Percentiles rank a stretch among this genome's conserved stretches.
phyloP scores from a whole-genome alignment of 164 flowering plant species.

The Macadamia tetraphylla region DNA sequence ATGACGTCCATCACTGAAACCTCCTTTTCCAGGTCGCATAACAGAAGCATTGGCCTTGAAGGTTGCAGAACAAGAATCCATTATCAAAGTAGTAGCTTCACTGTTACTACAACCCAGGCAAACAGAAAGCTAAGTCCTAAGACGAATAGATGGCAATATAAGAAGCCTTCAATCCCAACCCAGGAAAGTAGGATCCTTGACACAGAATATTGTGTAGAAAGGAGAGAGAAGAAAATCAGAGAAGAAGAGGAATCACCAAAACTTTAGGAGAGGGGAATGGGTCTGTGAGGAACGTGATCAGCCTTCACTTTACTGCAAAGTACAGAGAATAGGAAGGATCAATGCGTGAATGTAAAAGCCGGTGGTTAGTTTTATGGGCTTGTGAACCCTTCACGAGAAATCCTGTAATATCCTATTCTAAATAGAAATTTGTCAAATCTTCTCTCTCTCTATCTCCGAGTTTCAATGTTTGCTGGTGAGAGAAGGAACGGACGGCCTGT shows the following conservation, averaged over 20 bases:
- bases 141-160: not conserved
- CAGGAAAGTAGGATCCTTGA: conserved; percentile 11
- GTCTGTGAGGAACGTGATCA: conserved; percentile 6
- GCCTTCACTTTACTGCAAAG: conserved; percentile 7
- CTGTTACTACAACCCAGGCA: not conserved
- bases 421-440: too few species aligned
- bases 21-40: conserved; percentile 6
- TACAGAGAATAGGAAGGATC: conserved; percentile 2
- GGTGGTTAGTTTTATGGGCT: conserved; percentile 10
- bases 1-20: conserved; percentile 15
- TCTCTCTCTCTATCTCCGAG: too few species aligned
- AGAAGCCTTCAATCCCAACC: conserved; percentile 3
- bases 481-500: too few species aligned
- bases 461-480: too few species aligned
- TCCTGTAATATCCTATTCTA: not conserved
- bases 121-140: not conserved
- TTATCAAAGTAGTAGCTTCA: conserved; percentile 10
- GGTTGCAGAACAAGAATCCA: conserved; percentile 44
- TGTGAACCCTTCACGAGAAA: conserved; percentile 26
- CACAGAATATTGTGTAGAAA: not conserved
- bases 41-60: conserved; percentile 26
- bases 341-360: conserved; percentile 9
- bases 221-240: not conserved
- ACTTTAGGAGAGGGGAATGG: conserved; percentile 4
- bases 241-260: not conserved